Percentiles rank a stretch among this genome's conserved stretches.
These are phyloP conservation scores for Bromus sterilis DNA, from an alignment of 176 grass and related monocot species.

Conservation along the genomic window DNA sequence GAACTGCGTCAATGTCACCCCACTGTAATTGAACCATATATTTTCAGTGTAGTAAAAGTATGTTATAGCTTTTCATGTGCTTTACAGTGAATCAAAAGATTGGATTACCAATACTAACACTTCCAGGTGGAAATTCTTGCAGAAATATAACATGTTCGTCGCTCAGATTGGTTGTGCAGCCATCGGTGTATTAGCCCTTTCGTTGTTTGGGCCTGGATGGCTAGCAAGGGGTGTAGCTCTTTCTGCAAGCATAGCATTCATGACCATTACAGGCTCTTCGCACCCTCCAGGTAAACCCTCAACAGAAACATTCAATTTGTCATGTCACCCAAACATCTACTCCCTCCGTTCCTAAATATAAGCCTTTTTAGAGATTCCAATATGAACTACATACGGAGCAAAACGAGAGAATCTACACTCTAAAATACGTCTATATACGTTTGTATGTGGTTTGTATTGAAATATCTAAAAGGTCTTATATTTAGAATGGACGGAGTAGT, in stretches of 20 bases:
- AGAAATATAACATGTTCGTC: conserved; percentile 90
- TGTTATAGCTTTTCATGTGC: neutral
- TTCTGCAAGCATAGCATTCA: conserved; percentile 85
- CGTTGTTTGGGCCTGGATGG: conserved; percentile 85
- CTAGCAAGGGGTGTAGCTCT: conserved; percentile 77
- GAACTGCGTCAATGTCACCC: neutral
- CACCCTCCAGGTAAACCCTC: conserved; percentile 75
- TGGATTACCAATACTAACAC: conserved; percentile 16
- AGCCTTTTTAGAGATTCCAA: too few relatives aligned
- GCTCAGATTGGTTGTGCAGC: conserved; percentile 83
- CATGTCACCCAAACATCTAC: neutral
- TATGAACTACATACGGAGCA: too few relatives aligned
- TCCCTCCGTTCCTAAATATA: too few relatives aligned
- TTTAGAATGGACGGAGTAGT: too few relatives aligned
- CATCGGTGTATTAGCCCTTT: conserved; percentile 75
- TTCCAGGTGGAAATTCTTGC: conserved; percentile 28
- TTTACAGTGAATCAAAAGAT: neutral
- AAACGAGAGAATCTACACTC: too few relatives aligned
- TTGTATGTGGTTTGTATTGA: too few relatives aligned
- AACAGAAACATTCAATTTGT: neutral
- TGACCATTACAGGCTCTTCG: conserved; percentile 63
- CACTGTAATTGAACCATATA: neutral
- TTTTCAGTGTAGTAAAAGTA: neutral
- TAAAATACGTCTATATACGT: too few relatives aligned
- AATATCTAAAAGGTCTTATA: too few relatives aligned